These are phyloP conservation scores for Cyphellophora attinorum DNA, from an alignment of 2,329 filamentous ascomycete genomes.

Conservation along the genomic window DNA sequence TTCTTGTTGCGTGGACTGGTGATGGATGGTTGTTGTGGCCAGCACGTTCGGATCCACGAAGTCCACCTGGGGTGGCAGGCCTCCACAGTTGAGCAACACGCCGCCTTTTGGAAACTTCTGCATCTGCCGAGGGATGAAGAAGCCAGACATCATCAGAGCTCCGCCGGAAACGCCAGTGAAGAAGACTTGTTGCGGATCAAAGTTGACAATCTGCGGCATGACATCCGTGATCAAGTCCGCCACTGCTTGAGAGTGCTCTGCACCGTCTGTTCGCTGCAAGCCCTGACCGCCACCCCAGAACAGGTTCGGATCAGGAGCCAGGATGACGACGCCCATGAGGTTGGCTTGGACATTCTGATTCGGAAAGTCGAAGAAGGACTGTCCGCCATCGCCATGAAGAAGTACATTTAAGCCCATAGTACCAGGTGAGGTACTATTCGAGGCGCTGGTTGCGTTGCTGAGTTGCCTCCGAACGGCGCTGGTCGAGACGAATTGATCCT, in stretches of 20 bases:
- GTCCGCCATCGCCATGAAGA: constrained; percentile 51
- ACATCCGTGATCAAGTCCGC: constrained; percentile 31
- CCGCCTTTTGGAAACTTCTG: constrained; percentile 42
- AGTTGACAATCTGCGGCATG: constrained; percentile 44
- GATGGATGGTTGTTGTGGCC: no score
- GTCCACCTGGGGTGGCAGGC: constrained; percentile 42
- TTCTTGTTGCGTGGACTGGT: no score
- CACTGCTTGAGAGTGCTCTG: constrained; percentile 46
- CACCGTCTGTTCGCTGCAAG: constrained; percentile 45
- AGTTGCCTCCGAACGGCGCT: no score
- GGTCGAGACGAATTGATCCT: no score
- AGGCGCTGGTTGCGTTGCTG: no score
- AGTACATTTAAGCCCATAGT: constrained; percentile 46
- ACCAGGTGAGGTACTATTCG: no score
- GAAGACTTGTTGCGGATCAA: constrained; percentile 43
- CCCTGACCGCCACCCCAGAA: constrained; percentile 50
- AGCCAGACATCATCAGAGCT: constrained; percentile 43
- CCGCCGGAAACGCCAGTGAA: constrained; percentile 52
- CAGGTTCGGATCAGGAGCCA: constrained; percentile 45
- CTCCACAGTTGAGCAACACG: constrained; percentile 49
- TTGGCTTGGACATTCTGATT: constrained; percentile 44
- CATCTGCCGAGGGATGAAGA: constrained; percentile 50
- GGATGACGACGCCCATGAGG: constrained; percentile 43
- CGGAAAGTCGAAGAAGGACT: constrained; percentile 50
- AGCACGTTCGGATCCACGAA: constrained; percentile 38